Percentiles rank a stretch among this genome's conserved stretches.
phyloP scores from a whole-genome alignment of 2,329 filamentous ascomycete species.

The Penicillium janthinellum region DNA sequence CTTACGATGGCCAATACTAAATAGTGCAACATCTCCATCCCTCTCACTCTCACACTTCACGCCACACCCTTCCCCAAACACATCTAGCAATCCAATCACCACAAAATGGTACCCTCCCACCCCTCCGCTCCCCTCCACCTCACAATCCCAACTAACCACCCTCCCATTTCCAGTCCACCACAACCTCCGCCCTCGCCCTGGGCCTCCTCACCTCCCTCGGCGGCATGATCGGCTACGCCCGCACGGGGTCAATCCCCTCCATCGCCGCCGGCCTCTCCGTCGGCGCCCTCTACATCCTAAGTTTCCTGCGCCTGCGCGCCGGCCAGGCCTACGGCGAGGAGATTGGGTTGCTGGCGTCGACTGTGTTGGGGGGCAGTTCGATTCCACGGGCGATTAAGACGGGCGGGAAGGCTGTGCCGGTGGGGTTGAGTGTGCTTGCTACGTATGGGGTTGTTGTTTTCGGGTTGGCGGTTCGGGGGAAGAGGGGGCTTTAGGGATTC shows the following conservation, averaged over 20 bases:
- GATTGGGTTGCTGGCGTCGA: constrained; percentile 80
- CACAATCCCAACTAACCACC: constrained; percentile 1
- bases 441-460: constrained; percentile 78
- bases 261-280: constrained; percentile 82
- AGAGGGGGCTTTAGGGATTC: constrained; percentile 25
- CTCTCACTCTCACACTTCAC: not conserved
- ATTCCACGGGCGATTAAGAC: constrained; percentile 84
- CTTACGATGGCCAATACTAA: not conserved
- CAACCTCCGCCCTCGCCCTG: constrained; percentile 72
- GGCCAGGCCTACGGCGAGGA: constrained; percentile 80
- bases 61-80: not conserved
- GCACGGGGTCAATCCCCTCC: constrained; percentile 83
- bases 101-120: constrained; percentile 21
- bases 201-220: constrained; percentile 81
- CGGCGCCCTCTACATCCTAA: constrained; percentile 74
- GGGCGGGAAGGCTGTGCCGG: constrained; percentile 76
- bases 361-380: constrained; percentile 80
- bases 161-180: constrained; percentile 16
- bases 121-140: not conserved
- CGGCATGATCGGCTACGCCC: constrained; percentile 82
- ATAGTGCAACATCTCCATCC: not conserved
- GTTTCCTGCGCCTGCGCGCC: constrained; percentile 77
- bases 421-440: constrained; percentile 76
- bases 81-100: not conserved
- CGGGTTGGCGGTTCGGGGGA: constrained; percentile 64